These are phyloP conservation scores for Neofusicoccum laricinum DNA, from an alignment of 2,329 filamentous ascomycete genomes.

Conservation along the genomic window DNA sequence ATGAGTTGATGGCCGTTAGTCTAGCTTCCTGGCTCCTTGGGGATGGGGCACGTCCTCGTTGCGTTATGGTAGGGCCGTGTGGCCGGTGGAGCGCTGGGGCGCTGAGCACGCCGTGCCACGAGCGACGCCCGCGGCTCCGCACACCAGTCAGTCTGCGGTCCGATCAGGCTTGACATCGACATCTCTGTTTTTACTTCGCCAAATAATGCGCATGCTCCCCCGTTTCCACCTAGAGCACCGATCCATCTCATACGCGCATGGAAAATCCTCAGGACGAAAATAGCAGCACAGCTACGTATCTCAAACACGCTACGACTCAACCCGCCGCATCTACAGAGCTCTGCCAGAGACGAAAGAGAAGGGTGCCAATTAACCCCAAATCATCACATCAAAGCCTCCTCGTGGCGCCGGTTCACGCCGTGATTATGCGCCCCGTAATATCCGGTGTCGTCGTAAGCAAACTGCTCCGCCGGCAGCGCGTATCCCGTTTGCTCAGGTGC, in stretches of 20 bases:
- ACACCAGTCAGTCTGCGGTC: background rate
- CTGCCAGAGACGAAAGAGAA: too few species aligned
- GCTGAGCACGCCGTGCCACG: background rate
- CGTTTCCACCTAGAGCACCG: background rate
- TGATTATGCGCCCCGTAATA: slow-evolving; percentile 34
- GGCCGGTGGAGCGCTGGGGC: background rate
- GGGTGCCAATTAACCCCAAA: too few species aligned
- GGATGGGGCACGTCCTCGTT: background rate
- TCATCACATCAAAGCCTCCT: too few species aligned
- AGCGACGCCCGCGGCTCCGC: background rate
- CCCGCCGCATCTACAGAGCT: too few species aligned
- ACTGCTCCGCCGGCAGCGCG: slow-evolving; percentile 41
- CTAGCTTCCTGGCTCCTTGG: background rate
- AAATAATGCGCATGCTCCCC: background rate
- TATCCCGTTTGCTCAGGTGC: slow-evolving; percentile 35
- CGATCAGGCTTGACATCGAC: background rate
- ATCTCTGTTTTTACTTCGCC: background rate
- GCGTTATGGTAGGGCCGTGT: background rate
- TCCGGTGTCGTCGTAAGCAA: slow-evolving; percentile 36
- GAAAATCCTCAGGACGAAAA: background rate
- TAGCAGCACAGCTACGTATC: too few species aligned
- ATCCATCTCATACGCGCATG: background rate
- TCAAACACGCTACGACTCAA: too few species aligned
- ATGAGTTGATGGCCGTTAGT: background rate
- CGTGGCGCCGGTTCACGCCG: background rate